Base-by-base conservation (phyloP, 441 rosid genomes). In the Sinapis alba region DNA sequence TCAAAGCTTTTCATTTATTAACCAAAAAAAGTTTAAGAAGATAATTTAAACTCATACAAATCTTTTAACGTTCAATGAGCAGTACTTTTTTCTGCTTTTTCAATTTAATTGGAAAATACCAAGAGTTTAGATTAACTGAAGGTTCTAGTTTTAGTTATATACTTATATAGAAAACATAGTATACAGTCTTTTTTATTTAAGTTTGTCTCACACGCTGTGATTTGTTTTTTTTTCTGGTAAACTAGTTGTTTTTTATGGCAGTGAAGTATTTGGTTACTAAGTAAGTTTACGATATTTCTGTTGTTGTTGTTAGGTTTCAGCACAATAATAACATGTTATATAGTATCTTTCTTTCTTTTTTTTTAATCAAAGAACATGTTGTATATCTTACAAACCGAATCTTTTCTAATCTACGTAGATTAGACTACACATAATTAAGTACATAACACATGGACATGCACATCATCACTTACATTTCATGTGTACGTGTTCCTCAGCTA, bases 371-470 rank as follows among this genome's bases (percentile, higher is more conserved):
- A 45, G 19, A 45, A 13, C 7, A 41, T 41, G 50, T 41, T 41
- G n/a, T n/a, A 43, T n/a, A 41, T 15, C 53, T 6, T 45, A 15
- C 53, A 15, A 45, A 45, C 20, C 3, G 20, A 15, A 15, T 16
- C 1, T 16, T n/a, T 45, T 7, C 9, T 24, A 24, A 4, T 2
- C 27, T 68, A 65, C 77, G 34, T 73, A 41, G 77, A 73, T 51
- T 30, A 30, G 56, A 54, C 43, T 62, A 62, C 23, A 51, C 57
- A 51, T 51, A 51, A 51, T 51, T 20, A 10, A 32, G 11, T n/a
- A 38, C 4, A 57, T 4, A 60, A 32, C 51, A 47, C 68, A 75
- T 67, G 54, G 71, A 68, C 53, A 65, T 65, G 71, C 71, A 19
- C 26, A 64, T 7, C 13, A 62, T 56, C 77, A 21, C 19, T 11